These are phyloP conservation scores for Alternaria angustiovoidea DNA, from an alignment of 2,329 filamentous ascomycete species.

Conservation along the genomic window DNA sequence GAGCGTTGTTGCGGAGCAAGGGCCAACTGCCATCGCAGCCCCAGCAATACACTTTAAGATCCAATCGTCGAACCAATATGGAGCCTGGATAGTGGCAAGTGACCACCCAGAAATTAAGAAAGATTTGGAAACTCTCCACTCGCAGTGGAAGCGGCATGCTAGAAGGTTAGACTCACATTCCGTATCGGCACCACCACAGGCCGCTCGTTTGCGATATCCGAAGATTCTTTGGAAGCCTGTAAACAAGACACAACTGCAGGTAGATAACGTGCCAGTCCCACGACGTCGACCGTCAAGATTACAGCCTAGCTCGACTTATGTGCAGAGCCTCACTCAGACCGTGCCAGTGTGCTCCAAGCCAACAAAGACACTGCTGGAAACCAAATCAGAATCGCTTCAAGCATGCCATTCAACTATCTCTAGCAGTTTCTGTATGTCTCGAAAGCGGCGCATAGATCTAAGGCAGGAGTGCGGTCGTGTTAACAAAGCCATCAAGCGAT, in stretches of 20 bases:
- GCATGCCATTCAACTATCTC: background rate
- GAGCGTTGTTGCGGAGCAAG: slow-evolving; percentile 29
- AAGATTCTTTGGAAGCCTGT: slow-evolving; percentile 17
- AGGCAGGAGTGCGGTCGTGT: background rate
- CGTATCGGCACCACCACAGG: background rate
- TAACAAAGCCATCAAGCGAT: background rate
- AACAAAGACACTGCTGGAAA: background rate
- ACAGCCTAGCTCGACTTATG: background rate
- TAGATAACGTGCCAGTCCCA: slow-evolving; percentile 24
- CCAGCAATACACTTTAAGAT: slow-evolving; percentile 39
- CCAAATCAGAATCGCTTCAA: background rate
- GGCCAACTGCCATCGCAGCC: slow-evolving; percentile 29
- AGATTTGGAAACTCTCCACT: slow-evolving; percentile 23
- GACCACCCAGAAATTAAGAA: slow-evolving; percentile 19
- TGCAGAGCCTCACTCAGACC: background rate
- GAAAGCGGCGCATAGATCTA: slow-evolving; percentile 2
- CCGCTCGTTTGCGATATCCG: background rate
- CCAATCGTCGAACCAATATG: slow-evolving; percentile 17
- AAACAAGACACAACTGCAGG: slow-evolving; percentile 25
- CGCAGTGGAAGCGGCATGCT: slow-evolving; percentile 9
- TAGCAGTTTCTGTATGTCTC: background rate
- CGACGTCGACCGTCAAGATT: slow-evolving; percentile 10
- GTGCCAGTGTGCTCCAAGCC: background rate
- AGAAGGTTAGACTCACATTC: background rate
- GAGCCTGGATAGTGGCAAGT: slow-evolving; percentile 30